Conservation (phyloP, 352 stramenopile genomes). For the Pythium plurisporium region DNA sequence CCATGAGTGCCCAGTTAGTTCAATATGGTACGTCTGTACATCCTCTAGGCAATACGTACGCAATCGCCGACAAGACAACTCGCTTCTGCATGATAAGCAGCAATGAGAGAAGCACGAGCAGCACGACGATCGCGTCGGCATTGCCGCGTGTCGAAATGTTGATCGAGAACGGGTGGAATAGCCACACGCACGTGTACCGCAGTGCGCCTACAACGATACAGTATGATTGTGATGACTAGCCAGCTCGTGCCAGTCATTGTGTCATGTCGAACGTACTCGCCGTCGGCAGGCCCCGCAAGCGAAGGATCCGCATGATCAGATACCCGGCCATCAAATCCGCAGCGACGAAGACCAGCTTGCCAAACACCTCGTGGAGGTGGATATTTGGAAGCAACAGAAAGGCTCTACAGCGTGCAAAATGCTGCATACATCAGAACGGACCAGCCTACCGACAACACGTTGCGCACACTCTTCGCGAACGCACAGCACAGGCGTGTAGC, state of each 20-base stretch:
- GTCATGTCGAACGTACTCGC: conserved; percentile 14
- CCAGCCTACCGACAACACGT: not conserved
- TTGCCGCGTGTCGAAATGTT: conserved; percentile 99
- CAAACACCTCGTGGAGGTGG: conserved; percentile 73
- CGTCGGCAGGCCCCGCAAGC: conserved; percentile 47
- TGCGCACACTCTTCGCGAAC: conserved; percentile 3
- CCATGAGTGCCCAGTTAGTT: too few relatives aligned
- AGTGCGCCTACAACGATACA: conserved; percentile 53
- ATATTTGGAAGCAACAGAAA: conserved; percentile 75
- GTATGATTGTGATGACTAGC: too few relatives aligned
- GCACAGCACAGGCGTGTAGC: conserved; percentile 97
- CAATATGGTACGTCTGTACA: too few relatives aligned
- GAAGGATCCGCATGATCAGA: conserved; percentile 86
- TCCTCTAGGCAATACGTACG: conserved; percentile 29
- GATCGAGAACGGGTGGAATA: conserved; percentile 98
- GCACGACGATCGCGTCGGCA: conserved; percentile 92
- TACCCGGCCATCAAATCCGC: conserved; percentile 93
- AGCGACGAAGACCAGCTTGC: conserved; percentile 95
- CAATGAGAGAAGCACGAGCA: conserved; percentile 92
- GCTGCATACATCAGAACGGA: too few relatives aligned
- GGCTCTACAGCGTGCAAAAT: conserved; percentile 29
- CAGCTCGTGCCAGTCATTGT: too few relatives aligned
- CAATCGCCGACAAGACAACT: conserved; percentile 59
- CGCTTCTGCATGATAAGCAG: conserved; percentile 79
- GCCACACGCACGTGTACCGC: conserved; percentile 86